These are phyloP conservation scores for Acer saccharum DNA, from an alignment of 345 rosid genomes.

Conservation along the genomic window DNA sequence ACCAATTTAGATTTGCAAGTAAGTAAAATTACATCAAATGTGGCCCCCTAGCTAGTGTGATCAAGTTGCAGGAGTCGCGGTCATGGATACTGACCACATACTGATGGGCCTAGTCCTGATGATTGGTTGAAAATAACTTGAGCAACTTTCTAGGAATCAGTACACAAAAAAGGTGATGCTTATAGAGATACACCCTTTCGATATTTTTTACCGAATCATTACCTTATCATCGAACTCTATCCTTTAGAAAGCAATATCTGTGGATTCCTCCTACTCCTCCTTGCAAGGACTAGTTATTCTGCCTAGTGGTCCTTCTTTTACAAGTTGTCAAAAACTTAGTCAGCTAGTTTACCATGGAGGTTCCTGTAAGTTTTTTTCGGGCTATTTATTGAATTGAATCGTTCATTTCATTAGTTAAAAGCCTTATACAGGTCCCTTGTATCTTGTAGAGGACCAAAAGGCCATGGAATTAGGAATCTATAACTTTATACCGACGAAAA, in stretches of 20 bases:
- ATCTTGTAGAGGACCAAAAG: background rate
- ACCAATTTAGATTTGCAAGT: background rate
- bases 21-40: background rate
- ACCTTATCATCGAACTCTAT: slow-evolving; percentile 43
- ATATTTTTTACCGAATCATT: slow-evolving; percentile 39
- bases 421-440: too few species aligned
- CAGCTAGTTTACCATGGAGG: too few species aligned
- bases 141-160: slow-evolving; percentile 48
- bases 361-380: background rate
- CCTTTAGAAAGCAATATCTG: slow-evolving; percentile 32
- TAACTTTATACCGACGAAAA: background rate
- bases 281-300: slow-evolving; percentile 25
- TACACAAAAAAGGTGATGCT: slow-evolving; percentile 29
- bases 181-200: slow-evolving; percentile 13
- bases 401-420: too few species aligned
- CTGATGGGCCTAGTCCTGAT: slow-evolving; percentile 43
- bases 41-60: slow-evolving; percentile 10
- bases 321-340: slow-evolving; percentile 41
- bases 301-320: slow-evolving; percentile 43
- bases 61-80: slow-evolving; percentile 45
- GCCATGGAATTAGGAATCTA: slow-evolving; percentile 15
- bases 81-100: slow-evolving; percentile 41
- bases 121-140: slow-evolving; percentile 57
- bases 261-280: slow-evolving; percentile 27
- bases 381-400: background rate